Evolutionary conservation across 2,329 filamentous ascomycete species (phyloP).

Genomic region (Ophiostoma piceae): DNA sequence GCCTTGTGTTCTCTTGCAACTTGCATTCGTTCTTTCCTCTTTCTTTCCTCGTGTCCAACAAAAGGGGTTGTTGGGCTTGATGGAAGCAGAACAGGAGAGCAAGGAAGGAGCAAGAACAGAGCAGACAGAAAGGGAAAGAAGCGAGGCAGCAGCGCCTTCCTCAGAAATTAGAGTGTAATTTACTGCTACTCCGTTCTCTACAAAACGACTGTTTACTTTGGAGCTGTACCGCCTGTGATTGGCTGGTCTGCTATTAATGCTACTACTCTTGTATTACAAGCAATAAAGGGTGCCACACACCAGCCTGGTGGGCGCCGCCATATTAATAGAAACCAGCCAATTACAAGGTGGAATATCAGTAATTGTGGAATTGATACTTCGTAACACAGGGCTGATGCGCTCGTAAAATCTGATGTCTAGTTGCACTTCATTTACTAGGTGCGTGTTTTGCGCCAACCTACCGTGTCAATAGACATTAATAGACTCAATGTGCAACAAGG

Average conservation of each 20-base stretch:
- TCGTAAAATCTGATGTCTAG: no score
- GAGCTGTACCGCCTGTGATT: neutral
- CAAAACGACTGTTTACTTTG: constrained; percentile 13
- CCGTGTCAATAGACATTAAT: no score
- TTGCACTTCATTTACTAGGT: no score
- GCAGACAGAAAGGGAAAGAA: neutral
- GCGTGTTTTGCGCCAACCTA: no score
- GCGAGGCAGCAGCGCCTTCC: neutral
- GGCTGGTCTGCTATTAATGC: neutral
- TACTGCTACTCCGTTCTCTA: constrained; percentile 9
- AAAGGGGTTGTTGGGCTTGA: constrained; percentile 10
- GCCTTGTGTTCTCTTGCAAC: constrained; percentile 17
- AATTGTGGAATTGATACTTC: no score
- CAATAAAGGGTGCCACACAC: neutral
- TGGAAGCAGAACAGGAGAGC: neutral
- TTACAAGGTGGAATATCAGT: no score
- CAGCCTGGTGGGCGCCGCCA: neutral
- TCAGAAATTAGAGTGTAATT: neutral
- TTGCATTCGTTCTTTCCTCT: constrained; percentile 20
- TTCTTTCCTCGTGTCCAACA: constrained; percentile 14
- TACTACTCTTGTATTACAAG: neutral
- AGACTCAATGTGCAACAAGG: no score
- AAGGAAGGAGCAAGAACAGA: neutral
- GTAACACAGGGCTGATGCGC: no score
- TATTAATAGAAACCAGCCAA: no score